phyloP scores from a whole-genome alignment of 805 yeast genomes.

The Candida vartiovaarae region DNA sequence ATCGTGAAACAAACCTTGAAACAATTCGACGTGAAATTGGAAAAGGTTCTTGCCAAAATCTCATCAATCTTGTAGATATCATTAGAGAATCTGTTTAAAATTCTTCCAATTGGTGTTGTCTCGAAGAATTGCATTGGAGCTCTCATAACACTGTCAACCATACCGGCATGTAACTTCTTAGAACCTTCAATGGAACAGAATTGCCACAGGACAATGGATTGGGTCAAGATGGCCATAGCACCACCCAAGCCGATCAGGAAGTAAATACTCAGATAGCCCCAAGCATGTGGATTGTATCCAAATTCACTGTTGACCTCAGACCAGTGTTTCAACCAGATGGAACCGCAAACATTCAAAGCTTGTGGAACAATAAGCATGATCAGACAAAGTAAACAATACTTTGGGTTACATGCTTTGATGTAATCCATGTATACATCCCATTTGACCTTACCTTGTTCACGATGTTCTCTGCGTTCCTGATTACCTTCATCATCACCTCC shows the following conservation, averaged over 20 bases:
- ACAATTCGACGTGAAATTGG: slow-evolving; percentile 56
- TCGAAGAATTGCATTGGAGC: slow-evolving; percentile 96
- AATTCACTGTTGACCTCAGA: slow-evolving; percentile 74
- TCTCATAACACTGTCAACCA: slow-evolving; percentile 68
- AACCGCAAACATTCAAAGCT: slow-evolving; percentile 57
- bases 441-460: slow-evolving; percentile 90
- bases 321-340: slow-evolving; percentile 96
- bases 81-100: slow-evolving; percentile 83
- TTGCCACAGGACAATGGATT: slow-evolving; percentile 67
- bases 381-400: slow-evolving; percentile 53
- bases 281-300: slow-evolving; percentile 69
- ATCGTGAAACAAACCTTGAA: slow-evolving; percentile 69
- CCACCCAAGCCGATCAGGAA: slow-evolving; percentile 65
- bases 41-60: slow-evolving; percentile 59
- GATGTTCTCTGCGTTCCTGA: slow-evolving; percentile 53
- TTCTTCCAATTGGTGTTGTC: slow-evolving; percentile 92
- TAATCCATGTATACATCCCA: slow-evolving; percentile 79
- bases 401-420: slow-evolving; percentile 79
- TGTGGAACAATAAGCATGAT: slow-evolving; percentile 49
- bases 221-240: slow-evolving; percentile 53
- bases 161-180: slow-evolving; percentile 58
- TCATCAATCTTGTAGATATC: slow-evolving; percentile 90
- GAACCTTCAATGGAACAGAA: slow-evolving; percentile 83
- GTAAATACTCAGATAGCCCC: slow-evolving; percentile 67
- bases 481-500: slow-evolving; percentile 21